Conservation (phyloP, 164 flowering plant genomes). For the Tinospora cordifolia region DNA sequence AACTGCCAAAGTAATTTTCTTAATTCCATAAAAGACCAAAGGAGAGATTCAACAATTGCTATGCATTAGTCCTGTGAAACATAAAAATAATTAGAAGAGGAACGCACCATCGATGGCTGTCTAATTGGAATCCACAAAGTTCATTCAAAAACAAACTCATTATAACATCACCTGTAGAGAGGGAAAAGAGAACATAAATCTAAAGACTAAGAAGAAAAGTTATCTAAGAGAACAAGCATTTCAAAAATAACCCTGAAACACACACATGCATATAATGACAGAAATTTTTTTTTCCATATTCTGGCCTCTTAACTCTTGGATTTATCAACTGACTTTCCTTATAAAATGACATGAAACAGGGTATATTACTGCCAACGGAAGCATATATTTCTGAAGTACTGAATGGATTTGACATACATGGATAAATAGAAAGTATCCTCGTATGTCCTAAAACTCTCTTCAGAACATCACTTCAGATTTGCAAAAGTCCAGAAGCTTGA, state of each 20-base stretch:
- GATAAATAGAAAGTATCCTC: background rate
- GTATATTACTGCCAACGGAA: background rate
- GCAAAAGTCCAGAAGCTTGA: background rate
- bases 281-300: too few species aligned
- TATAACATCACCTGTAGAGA: slow-evolving; percentile 72
- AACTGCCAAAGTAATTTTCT: background rate
- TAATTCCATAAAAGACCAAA: background rate
- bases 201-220: background rate
- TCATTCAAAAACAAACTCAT: slow-evolving; percentile 96
- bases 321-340: too few species aligned
- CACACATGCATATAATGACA: too few species aligned
- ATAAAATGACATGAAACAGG: too few species aligned
- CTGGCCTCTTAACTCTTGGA: too few species aligned
- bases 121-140: slow-evolving; percentile 92
- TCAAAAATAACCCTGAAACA: too few species aligned
- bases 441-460: background rate
- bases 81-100: slow-evolving; percentile 1
- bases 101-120: slow-evolving; percentile 75
- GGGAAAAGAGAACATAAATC: slow-evolving; percentile 6
- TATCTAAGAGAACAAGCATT: too few species aligned
- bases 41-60: too few species aligned
- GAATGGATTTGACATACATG: background rate
- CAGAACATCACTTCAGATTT: background rate
- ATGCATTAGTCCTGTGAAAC: too few species aligned
- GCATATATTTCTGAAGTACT: background rate